These are phyloP conservation scores for Aspergillus calidoustus DNA, from an alignment of 2,329 filamentous ascomycete species.

Conservation along the genomic window DNA sequence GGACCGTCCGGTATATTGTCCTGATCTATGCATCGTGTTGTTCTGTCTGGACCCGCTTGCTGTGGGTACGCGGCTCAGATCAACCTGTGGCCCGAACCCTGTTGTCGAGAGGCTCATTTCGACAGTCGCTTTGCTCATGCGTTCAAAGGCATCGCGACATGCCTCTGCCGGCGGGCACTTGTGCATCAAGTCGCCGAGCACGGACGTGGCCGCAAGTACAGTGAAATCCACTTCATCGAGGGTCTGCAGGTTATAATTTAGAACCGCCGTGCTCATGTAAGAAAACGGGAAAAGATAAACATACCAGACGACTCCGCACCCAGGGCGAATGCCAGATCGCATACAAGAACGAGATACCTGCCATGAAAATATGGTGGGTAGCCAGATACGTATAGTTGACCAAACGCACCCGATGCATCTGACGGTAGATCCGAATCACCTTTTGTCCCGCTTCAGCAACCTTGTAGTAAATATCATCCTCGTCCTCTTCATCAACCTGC, in stretches of 20 bases:
- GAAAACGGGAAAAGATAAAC: slow-evolving; percentile 37
- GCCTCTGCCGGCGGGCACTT: slow-evolving; percentile 95
- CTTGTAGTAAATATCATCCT: slow-evolving; percentile 90
- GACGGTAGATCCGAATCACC: slow-evolving; percentile 86
- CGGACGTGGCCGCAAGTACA: slow-evolving; percentile 87
- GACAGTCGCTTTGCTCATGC: slow-evolving; percentile 93
- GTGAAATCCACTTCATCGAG: slow-evolving; percentile 99
- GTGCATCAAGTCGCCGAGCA: slow-evolving; percentile 87
- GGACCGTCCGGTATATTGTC: slow-evolving; percentile 16
- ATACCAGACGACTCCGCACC: slow-evolving; percentile 82
- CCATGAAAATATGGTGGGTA: slow-evolving; percentile 97
- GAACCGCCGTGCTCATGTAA: not conserved
- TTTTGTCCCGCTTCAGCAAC: slow-evolving; percentile 94
- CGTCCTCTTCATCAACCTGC: slow-evolving; percentile 63
- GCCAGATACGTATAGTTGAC: slow-evolving; percentile 97
- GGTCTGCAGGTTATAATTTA: slow-evolving; percentile 51
- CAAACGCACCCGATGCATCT: slow-evolving; percentile 82
- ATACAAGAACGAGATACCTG: slow-evolving; percentile 92
- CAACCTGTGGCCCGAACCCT: slow-evolving; percentile 67
- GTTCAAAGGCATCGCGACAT: slow-evolving; percentile 90
- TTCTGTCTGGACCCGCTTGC: slow-evolving; percentile 22
- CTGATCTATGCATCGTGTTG: slow-evolving; percentile 18
- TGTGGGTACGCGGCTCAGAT: slow-evolving; percentile 31
- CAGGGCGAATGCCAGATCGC: slow-evolving; percentile 95
- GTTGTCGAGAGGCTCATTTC: slow-evolving; percentile 91